A percentile compares a stretch with the other conserved stretches of the same genome.
Evolutionary conservation across 73 alveolate species (phyloP).

Genomic region (Blepharisma stoltei): DNA sequence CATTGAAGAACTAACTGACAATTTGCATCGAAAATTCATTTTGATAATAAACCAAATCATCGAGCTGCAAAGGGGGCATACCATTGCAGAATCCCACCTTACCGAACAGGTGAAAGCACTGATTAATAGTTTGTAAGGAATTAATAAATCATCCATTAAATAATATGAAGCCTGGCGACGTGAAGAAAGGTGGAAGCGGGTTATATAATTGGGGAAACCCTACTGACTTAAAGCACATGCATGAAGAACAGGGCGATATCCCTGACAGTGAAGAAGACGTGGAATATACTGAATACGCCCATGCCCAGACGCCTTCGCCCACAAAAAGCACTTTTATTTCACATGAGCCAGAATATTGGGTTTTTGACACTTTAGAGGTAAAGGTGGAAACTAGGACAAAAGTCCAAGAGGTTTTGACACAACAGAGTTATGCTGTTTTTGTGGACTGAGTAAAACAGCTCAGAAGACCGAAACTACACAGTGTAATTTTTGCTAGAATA

Average conservation of each 20-base stretch:
- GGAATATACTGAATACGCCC: not conserved
- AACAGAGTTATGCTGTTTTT: not conserved
- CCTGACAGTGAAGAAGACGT: not conserved
- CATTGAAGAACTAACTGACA: no score
- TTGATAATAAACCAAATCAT: no score
- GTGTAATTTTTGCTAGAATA: conserved; percentile 18
- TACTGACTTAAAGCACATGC: not conserved
- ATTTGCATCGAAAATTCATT: no score
- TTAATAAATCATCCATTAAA: not conserved
- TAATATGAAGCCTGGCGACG: conserved; percentile 22
- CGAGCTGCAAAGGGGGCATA: no score
- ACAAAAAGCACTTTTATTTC: not conserved
- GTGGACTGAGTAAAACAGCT: not conserved
- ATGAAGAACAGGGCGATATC: not conserved
- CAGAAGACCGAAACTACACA: conserved; percentile 3
- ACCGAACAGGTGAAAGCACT: no score
- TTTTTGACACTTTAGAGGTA: not conserved
- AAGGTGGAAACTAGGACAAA: not conserved
- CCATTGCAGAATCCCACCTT: no score
- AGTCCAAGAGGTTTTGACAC: conserved; percentile 2
- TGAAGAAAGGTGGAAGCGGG: conserved; percentile 23
- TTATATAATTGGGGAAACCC: conserved; percentile 13
- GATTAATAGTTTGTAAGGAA: no score
- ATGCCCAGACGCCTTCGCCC: not conserved
- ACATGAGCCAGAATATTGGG: conserved; percentile 5